These are phyloP conservation scores for Cladosporium velox DNA, from an alignment of 2,329 filamentous ascomycete species.

Conservation along the genomic window DNA sequence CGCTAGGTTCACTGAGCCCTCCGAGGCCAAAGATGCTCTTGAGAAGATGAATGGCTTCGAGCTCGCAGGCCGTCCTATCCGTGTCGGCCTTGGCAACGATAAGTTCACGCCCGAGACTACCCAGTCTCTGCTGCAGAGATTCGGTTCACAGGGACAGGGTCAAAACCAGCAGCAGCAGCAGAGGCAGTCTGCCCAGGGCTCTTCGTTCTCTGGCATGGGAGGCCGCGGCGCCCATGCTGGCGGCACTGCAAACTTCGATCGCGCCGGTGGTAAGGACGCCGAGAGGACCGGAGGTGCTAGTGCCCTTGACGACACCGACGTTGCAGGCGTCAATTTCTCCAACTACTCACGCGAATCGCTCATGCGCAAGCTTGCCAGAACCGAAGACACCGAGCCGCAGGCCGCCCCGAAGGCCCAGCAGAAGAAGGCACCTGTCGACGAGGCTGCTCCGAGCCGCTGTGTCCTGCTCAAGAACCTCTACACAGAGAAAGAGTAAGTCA, in stretches of 20 bases:
- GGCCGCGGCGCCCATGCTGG: slow-evolving; percentile 82
- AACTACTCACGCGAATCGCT: slow-evolving; percentile 98
- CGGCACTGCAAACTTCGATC: slow-evolving; percentile 76
- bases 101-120: slow-evolving; percentile 99
- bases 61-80: slow-evolving; percentile 92
- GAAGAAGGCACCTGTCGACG: slow-evolving; percentile 80
- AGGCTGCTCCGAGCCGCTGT: slow-evolving; percentile 87
- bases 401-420: slow-evolving; percentile 49
- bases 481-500: slow-evolving; percentile 80
- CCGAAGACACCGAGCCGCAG: slow-evolving; percentile 75
- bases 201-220: slow-evolving; percentile 85
- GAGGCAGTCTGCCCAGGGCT: slow-evolving; percentile 55
- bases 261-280: slow-evolving; percentile 82
- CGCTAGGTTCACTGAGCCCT: slow-evolving; percentile 61
- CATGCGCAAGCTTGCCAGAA: slow-evolving; percentile 97
- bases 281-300: slow-evolving; percentile 86
- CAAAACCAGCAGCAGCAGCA: slow-evolving; percentile 21
- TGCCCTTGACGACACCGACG: slow-evolving; percentile 95
- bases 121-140: slow-evolving; percentile 86
- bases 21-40: slow-evolving; percentile 87
- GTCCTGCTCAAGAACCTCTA: slow-evolving; percentile 96
- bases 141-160: slow-evolving; percentile 70
- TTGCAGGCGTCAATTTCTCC: slow-evolving; percentile 98
- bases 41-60: slow-evolving; percentile 99
- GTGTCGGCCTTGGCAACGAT: slow-evolving; percentile 98